Evolutionary conservation across 495 filamentous ascomycete species (phyloP), one percentile per base, ranked within the genome.

Genomic region (Aspergillus cavernicola): DNA sequence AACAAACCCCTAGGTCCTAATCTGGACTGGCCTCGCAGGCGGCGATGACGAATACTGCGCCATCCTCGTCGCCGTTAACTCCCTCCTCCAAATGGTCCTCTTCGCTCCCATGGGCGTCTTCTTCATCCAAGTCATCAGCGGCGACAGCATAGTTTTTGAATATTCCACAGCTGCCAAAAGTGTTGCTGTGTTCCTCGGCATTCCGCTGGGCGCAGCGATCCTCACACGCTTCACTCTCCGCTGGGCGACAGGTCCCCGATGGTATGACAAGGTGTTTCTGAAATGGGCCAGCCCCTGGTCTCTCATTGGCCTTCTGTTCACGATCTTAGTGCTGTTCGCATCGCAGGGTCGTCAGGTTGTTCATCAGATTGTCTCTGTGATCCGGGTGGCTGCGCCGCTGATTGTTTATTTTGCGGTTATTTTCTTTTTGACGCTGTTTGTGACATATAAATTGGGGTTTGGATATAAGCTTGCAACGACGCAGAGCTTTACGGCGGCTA

Each of bases 401-500:
- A 68, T 95, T 9, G 80, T 91, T 0, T 96, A 95, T 58, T 95
- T 95, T 57, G 57, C 70, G 4, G 57, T 88, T 39, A 82, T 92
- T 51, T 95, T 96, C 73, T 79, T 81, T 41, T 16, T 75, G 1
- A 92, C 89, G 1, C 68, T 96, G 9, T 60, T 73, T 11, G 69
- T 80, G 9, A 69, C 80, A 6, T 68, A 79, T 46, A 70, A 64
- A 35, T 55, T 80, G 16, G 87, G 89, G 0, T 92, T 92, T 59
- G 81, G 83, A 1, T 96, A 96, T 61, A 71, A 69, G 41, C 60
- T 90, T 1, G 77, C 80, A 1, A 76, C 79, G 6, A 95, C 92
- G 12, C 92, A 96, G 71, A 89, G 88, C 59, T 93, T 96, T 57
- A 96, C 91, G 0, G 92, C 91, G 4, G 92, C 92, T 2, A 96